phyloP scores from a whole-genome alignment of 2,329 filamentous ascomycete species.

The Trichoderma lentiforme region DNA sequence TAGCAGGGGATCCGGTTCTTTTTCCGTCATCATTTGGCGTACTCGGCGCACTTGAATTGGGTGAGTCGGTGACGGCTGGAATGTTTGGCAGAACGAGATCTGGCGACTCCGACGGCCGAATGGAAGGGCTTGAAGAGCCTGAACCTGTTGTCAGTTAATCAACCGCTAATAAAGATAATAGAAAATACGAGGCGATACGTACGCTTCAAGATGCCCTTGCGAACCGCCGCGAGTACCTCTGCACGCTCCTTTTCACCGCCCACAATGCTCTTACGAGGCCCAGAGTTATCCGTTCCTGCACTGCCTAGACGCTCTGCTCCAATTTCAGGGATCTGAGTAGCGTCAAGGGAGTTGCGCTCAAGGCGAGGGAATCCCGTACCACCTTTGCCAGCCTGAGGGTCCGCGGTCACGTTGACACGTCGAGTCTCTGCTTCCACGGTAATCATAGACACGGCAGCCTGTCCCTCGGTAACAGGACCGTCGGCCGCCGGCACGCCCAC shows the following conservation, averaged over 20 bases:
- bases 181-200: slow-evolving; percentile 28
- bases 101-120: slow-evolving; percentile 57
- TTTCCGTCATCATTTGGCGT: slow-evolving; percentile 78
- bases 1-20: slow-evolving; percentile 66
- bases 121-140: slow-evolving; percentile 67
- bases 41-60: slow-evolving; percentile 79
- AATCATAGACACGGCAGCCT: slow-evolving; percentile 90
- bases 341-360: slow-evolving; percentile 78
- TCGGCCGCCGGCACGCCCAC: slow-evolving; percentile 75
- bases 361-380: slow-evolving; percentile 81
- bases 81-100: slow-evolving; percentile 59
- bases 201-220: slow-evolving; percentile 95
- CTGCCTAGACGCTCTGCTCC: slow-evolving; percentile 52
- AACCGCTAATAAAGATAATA: not conserved
- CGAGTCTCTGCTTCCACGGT: slow-evolving; percentile 92
- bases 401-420: slow-evolving; percentile 70
- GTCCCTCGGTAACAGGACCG: slow-evolving; percentile 61
- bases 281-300: slow-evolving; percentile 58
- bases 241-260: slow-evolving; percentile 87
- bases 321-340: slow-evolving; percentile 45
- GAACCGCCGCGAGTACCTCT: slow-evolving; percentile 86
- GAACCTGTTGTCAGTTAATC: slow-evolving; percentile 22
- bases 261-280: slow-evolving; percentile 79
- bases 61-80: slow-evolving; percentile 68
- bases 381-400: slow-evolving; percentile 65